phyloP scores from a whole-genome alignment of 495 filamentous ascomycete genomes.

The Jackrogersella minutella region DNA sequence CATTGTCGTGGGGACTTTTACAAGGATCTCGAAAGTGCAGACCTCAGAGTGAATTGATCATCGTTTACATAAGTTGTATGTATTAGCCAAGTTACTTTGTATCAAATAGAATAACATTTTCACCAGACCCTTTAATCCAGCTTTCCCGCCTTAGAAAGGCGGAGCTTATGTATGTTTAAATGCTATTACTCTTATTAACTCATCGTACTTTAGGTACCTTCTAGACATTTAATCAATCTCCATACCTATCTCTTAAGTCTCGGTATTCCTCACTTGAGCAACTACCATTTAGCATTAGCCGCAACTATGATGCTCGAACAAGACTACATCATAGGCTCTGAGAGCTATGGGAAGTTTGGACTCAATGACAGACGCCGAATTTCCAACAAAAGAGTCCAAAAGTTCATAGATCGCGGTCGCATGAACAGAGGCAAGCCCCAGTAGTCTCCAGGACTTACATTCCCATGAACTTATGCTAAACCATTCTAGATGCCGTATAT shows the following conservation, averaged over 20 bases:
- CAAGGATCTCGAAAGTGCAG: background rate
- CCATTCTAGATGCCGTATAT: constrained; percentile 10
- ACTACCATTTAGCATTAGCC: too few species aligned
- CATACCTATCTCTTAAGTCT: background rate
- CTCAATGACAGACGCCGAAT: background rate
- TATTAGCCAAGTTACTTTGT: too few species aligned
- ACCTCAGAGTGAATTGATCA: too few species aligned
- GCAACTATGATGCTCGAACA: background rate
- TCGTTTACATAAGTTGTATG: too few species aligned
- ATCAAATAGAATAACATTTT: too few species aligned
- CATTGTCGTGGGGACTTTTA: background rate
- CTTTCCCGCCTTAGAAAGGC: too few species aligned
- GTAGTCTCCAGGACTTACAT: background rate
- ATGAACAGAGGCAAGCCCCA: constrained; percentile 11
- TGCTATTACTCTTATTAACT: too few species aligned
- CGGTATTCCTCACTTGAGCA: background rate
- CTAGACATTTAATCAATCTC: too few species aligned
- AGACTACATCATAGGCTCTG: constrained; percentile 5
- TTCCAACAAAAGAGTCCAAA: constrained; percentile 9
- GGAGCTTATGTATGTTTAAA: too few species aligned
- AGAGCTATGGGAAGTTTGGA: constrained; percentile 21
- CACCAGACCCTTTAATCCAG: too few species aligned
- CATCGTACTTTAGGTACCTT: too few species aligned
- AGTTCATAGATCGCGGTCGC: constrained; percentile 7
- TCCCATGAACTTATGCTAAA: background rate